phyloP scores from a whole-genome alignment of 2,329 filamentous ascomycete genomes.

The Trichoderma sp. region DNA sequence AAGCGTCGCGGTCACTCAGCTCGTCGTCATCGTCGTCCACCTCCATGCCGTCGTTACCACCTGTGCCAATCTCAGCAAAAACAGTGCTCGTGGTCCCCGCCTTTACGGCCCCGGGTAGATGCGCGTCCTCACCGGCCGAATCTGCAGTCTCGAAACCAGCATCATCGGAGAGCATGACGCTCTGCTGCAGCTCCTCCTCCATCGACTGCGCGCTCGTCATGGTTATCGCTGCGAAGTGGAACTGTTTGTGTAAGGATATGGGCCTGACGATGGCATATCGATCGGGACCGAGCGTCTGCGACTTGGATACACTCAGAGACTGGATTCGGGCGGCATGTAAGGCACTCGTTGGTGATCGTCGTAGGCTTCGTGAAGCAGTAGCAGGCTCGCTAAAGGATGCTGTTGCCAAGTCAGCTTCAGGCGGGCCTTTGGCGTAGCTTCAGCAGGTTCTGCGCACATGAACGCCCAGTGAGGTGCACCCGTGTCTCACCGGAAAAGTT shows the following conservation, averaged over 20 bases:
- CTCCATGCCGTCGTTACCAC: slow-evolving; percentile 12
- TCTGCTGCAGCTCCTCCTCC: slow-evolving; percentile 61
- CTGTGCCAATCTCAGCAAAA: neutral
- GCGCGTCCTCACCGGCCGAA: slow-evolving; percentile 37
- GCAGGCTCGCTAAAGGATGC: slow-evolving; percentile 28
- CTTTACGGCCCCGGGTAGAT: slow-evolving; percentile 32
- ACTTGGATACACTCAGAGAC: slow-evolving; percentile 33
- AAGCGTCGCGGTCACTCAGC: slow-evolving; percentile 45
- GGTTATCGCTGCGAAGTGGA: slow-evolving; percentile 37
- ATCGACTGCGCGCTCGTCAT: slow-evolving; percentile 58
- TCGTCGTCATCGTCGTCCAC: slow-evolving; percentile 40
- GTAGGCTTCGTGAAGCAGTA: slow-evolving; percentile 25
- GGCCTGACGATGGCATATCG: slow-evolving; percentile 39
- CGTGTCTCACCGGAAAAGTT: slow-evolving; percentile 1
- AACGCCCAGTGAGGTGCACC: neutral
- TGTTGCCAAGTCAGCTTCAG: slow-evolving; percentile 23
- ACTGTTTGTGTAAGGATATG: slow-evolving; percentile 29
- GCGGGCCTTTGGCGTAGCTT: neutral
- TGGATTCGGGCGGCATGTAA: slow-evolving; percentile 35
- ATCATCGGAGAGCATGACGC: slow-evolving; percentile 55
- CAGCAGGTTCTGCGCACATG: too few species aligned
- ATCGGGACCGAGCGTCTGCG: slow-evolving; percentile 31
- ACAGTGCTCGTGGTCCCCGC: neutral
- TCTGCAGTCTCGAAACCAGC: slow-evolving; percentile 47
- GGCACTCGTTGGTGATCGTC: slow-evolving; percentile 6